phyloP scores from a whole-genome alignment of 164 flowering plant species.

The Stephania japonica region DNA sequence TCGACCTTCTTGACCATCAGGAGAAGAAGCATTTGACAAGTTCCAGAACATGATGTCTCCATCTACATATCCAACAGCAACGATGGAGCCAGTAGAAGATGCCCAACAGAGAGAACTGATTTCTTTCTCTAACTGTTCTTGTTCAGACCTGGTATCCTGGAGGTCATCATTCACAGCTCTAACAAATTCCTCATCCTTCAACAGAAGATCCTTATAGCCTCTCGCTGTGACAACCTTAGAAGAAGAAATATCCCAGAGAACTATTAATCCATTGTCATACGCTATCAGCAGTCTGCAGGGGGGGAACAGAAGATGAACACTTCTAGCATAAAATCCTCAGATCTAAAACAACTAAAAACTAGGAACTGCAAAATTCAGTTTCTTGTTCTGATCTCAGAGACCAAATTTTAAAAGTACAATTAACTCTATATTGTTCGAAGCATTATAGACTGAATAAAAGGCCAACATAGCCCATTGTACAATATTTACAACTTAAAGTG shows the following conservation, averaged over 20 bases:
- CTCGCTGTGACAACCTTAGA: slow-evolving; percentile 45
- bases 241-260: slow-evolving; percentile 80
- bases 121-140: slow-evolving; percentile 63
- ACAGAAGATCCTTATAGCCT: slow-evolving; percentile 67
- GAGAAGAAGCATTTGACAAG: slow-evolving; percentile 32
- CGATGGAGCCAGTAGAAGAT: slow-evolving; percentile 69
- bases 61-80: slow-evolving; percentile 88
- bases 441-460: neutral
- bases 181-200: slow-evolving; percentile 36
- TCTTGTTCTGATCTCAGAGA: neutral
- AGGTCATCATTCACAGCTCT: slow-evolving; percentile 21
- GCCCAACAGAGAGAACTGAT: slow-evolving; percentile 93
- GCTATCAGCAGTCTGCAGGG: slow-evolving; percentile 74
- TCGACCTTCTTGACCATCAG: slow-evolving; percentile 34
- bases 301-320: slow-evolving; percentile 6
- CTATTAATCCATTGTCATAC: slow-evolving; percentile 61
- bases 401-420: neutral
- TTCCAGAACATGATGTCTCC: slow-evolving; percentile 92
- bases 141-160: slow-evolving; percentile 23
- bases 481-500: neutral
- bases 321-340: neutral
- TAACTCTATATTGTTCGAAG: too few species aligned
- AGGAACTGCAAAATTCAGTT: neutral
- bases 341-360: neutral
- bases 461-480: slow-evolving; percentile 1